Conservation (phyloP, 2,329 filamentous ascomycete species). For the Sporothrix dimorphospora region DNA sequence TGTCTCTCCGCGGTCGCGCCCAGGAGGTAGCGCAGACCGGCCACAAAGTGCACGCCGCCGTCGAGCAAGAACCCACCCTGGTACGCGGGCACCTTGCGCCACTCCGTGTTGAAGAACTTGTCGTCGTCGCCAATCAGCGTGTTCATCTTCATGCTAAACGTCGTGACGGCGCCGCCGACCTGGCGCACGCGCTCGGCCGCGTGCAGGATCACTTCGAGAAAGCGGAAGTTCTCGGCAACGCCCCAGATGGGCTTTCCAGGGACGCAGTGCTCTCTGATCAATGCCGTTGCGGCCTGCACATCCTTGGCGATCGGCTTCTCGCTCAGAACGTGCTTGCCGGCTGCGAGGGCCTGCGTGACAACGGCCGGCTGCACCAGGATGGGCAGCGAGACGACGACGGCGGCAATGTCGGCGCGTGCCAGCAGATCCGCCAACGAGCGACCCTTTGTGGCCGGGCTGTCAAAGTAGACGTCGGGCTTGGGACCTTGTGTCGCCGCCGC, state of each 20-base stretch:
- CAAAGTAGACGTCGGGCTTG: conserved; percentile 55
- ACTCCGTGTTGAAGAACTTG: conserved; percentile 55
- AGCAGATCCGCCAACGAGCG: conserved; percentile 52
- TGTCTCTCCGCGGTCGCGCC: conserved; percentile 14
- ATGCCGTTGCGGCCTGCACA: conserved; percentile 36
- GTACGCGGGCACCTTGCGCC: conserved; percentile 68
- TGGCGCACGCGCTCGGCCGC: conserved; percentile 34
- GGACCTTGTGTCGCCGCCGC: background rate
- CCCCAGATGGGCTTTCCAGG: conserved; percentile 44
- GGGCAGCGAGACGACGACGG: conserved; percentile 60
- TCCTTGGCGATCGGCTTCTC: conserved; percentile 71
- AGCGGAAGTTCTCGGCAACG: conserved; percentile 77
- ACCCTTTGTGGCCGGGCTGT: conserved; percentile 45
- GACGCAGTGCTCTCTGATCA: conserved; percentile 32
- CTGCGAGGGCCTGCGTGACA: conserved; percentile 60
- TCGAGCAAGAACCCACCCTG: conserved; percentile 79
- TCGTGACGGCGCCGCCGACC: conserved; percentile 37
- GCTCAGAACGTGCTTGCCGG: conserved; percentile 69
- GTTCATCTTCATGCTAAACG: conserved; percentile 49
- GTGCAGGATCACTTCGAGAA: conserved; percentile 12
- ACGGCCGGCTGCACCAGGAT: conserved; percentile 62
- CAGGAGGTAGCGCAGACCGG: conserved; percentile 20
- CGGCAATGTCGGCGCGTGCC: conserved; percentile 52
- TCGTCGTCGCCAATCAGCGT: conserved; percentile 47
- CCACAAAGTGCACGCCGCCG: conserved; percentile 65